phyloP scores from a whole-genome alignment of 1,284 basidiomycete species.

The Quambalaria eucalypti region DNA sequence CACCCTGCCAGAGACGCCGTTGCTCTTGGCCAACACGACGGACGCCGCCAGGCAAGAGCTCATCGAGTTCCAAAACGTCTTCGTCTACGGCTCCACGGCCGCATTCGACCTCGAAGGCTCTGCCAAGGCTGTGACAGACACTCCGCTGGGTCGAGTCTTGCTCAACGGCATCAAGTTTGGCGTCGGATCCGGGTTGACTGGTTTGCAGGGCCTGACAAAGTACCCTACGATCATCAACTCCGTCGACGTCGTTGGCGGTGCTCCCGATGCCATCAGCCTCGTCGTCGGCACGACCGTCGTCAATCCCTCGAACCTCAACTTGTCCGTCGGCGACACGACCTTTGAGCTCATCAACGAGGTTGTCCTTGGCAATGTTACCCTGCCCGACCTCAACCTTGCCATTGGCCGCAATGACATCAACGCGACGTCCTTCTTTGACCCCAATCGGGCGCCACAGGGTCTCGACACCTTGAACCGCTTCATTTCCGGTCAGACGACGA shows the following conservation, averaged over 20 bases:
- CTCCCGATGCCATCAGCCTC: slow-evolving; percentile 57
- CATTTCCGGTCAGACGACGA: slow-evolving; percentile 52
- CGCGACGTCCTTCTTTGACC: slow-evolving; percentile 49
- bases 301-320: slow-evolving; percentile 65
- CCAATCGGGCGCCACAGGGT: slow-evolving; percentile 60
- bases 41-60: slow-evolving; percentile 49
- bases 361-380: slow-evolving; percentile 26
- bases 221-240: slow-evolving; percentile 55
- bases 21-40: slow-evolving; percentile 54
- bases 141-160: slow-evolving; percentile 60
- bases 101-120: slow-evolving; percentile 60
- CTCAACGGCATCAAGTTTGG: slow-evolving; percentile 68
- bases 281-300: slow-evolving; percentile 56
- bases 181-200: slow-evolving; percentile 60
- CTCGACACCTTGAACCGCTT: slow-evolving; percentile 62
- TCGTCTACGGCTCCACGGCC: slow-evolving; percentile 51
- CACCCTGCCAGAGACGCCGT: slow-evolving; percentile 55
- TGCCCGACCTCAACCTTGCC: slow-evolving; percentile 32
- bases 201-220: slow-evolving; percentile 59
- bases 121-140: slow-evolving; percentile 60
- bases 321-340: slow-evolving; percentile 47
- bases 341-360: slow-evolving; percentile 56
- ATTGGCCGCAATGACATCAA: slow-evolving; percentile 36
- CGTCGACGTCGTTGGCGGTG: slow-evolving; percentile 66
- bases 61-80: slow-evolving; percentile 43